phyloP scores from a whole-genome alignment of 371 early-diverging fungal species.

The Choanephora cucurbitarum region DNA sequence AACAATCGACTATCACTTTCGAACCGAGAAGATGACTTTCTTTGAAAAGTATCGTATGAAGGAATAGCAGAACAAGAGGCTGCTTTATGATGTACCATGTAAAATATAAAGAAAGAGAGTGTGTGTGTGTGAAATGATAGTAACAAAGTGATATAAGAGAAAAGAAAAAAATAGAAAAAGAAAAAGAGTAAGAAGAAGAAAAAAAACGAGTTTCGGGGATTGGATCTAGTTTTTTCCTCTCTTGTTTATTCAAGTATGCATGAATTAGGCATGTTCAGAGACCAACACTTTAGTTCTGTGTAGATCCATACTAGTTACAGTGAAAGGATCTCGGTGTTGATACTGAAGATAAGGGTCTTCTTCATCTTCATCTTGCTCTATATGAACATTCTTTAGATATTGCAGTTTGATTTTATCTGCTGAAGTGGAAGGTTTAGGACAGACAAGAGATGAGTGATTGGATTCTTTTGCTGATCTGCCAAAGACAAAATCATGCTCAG shows the following conservation, averaged over 20 bases:
- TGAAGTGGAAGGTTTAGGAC: constrained; percentile 8
- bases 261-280: no score
- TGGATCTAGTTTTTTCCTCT: no score
- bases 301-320: neutral
- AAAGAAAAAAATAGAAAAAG: constrained; percentile 1
- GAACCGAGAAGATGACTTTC: neutral
- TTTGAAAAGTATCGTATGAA: constrained; percentile 8
- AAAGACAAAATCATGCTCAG: constrained; percentile 64
- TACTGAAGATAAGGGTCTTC: neutral
- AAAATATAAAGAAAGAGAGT: constrained; percentile 5
- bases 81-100: constrained; percentile 19
- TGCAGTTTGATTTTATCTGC: constrained; percentile 12
- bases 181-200: no score
- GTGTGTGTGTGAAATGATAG: neutral
- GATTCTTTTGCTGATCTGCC: neutral
- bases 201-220: no score
- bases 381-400: constrained; percentile 4
- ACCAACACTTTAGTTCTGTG: no score
- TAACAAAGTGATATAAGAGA: no score
- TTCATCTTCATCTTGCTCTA: constrained; percentile 1
- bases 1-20: neutral
- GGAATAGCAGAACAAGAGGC: constrained; percentile 26
- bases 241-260: no score
- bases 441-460: neutral
- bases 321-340: neutral